phyloP scores from a whole-genome alignment of 169 alveolate genomes.

The Nephromyces sp. region DNA sequence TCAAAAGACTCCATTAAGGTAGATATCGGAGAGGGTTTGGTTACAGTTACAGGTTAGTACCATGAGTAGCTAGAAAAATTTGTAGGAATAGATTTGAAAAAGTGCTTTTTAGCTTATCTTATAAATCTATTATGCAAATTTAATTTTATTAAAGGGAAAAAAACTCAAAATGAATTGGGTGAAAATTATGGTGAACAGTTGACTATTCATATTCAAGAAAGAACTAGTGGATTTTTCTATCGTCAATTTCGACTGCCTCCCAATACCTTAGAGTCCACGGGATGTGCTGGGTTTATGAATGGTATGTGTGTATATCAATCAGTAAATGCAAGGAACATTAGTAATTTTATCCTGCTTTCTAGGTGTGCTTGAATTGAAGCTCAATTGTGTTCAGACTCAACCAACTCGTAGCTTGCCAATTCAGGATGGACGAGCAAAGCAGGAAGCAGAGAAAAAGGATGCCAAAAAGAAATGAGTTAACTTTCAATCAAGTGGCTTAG shows the following conservation, averaged over 20 bases:
- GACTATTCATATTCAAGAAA: background rate
- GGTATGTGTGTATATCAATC: background rate
- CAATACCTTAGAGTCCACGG: background rate
- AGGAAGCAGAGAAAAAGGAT: background rate
- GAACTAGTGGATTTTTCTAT: background rate
- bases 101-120: too few relatives aligned
- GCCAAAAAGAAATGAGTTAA: background rate
- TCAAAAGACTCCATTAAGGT: background rate
- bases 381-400: background rate
- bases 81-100: background rate
- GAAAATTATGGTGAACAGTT: background rate
- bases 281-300: background rate
- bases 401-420: background rate
- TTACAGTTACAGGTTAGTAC: background rate
- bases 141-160: background rate
- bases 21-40: background rate
- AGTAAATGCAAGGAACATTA: background rate
- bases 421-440: background rate
- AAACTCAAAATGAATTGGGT: background rate
- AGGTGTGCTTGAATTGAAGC: background rate
- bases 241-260: background rate
- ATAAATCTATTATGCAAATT: background rate
- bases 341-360: background rate
- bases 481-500: too few relatives aligned
- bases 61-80: background rate